Base-by-base conservation (phyloP, 176 grass and related monocot genomes). In the Ananas comosus region DNA sequence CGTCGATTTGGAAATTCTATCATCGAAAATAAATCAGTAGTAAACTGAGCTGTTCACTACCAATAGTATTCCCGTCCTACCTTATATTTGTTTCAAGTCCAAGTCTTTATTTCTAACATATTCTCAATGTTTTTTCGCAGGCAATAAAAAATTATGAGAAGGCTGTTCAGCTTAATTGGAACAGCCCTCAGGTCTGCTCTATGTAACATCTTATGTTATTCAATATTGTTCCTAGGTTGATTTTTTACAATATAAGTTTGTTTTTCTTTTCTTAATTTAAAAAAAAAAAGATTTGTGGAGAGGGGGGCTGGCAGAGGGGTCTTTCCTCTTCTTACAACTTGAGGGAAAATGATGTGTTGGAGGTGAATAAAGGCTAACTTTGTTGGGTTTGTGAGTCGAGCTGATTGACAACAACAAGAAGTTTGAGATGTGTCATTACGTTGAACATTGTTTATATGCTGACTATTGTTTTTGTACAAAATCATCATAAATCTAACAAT, bases 131-230 rank as follows among this genome's bases (percentile, higher is more conserved):
- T 25, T 76, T 69, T 65, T 64, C 25, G 8, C 74, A 99, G 95
- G 87, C 95, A 76, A 99, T 92, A 84, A 63, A 84, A 78, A 99
- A 93, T 65, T 99, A 99, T 72, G 87, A 91, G 58, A 99, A 88
- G 80, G 95, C 87, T 77, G 95, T 99, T 68, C 86, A 88, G 67
- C 95, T 99, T 27, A 99, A 94, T 74, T 99, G 95, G 95, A 99
- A 99, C 83, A 99, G 90, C 21, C 95, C 95, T 51, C 95, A 99
- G 95, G 94, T 99, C 57, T 79, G 59, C 5, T 6, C 25, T 66
- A 42, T 42, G 51, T 77, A 66, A 56, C 52, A 18, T 61, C 14
- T 61, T 42, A 54, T 66, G 27, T 7, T 66, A 19, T 28, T 29
- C 19, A 1, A 51, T 69, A 69, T 75, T 64, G 24, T 76, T 70